Percentiles rank a stretch among this genome's conserved stretches.
Evolutionary conservation across 2,329 filamentous ascomycete species (phyloP).

Genomic region (Trichoderma lentiforme): DNA sequence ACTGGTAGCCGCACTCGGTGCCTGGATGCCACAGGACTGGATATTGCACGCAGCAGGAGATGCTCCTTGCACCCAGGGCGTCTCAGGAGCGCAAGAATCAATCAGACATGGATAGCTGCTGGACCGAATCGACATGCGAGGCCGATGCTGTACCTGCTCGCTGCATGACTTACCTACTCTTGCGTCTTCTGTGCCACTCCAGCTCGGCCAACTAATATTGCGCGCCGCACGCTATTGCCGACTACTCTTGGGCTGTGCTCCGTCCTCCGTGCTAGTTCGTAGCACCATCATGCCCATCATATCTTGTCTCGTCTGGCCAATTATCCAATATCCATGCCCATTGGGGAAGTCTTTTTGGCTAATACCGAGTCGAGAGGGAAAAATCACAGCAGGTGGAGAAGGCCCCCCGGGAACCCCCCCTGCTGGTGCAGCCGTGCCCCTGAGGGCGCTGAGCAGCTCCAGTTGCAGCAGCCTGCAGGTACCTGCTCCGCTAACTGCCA

Average conservation of each 20-base stretch:
- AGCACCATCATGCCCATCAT: not conserved
- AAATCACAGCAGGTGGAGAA: slow-evolving; percentile 6
- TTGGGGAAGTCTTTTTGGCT: slow-evolving; percentile 13
- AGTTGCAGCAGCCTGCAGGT: slow-evolving; percentile 15
- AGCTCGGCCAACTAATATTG: slow-evolving; percentile 12
- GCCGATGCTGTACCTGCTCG: not conserved
- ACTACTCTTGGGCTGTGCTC: slow-evolving; percentile 4
- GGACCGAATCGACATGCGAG: not conserved
- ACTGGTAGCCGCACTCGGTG: not conserved
- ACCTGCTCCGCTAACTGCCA: slow-evolving; percentile 6
- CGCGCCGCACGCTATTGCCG: slow-evolving; percentile 8
- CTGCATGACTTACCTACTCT: not conserved
- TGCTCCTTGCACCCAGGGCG: not conserved
- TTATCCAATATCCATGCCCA: slow-evolving; percentile 4
- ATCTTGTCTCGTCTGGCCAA: not conserved
- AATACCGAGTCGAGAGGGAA: slow-evolving; percentile 2
- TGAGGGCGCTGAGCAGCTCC: slow-evolving; percentile 13
- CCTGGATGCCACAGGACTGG: not conserved
- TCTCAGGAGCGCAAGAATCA: slow-evolving; percentile 11
- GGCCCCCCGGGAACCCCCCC: not conserved
- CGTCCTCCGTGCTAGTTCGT: not conserved
- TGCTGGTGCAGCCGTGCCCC: slow-evolving; percentile 10
- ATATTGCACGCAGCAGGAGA: not conserved
- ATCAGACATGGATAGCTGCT: not conserved
- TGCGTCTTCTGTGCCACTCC: slow-evolving; percentile 3